Percentiles rank a stretch among this genome's conserved stretches.
Evolutionary conservation across 2,329 filamentous ascomycete genomes (phyloP).

Genomic region (Paecilomyces niveus): DNA sequence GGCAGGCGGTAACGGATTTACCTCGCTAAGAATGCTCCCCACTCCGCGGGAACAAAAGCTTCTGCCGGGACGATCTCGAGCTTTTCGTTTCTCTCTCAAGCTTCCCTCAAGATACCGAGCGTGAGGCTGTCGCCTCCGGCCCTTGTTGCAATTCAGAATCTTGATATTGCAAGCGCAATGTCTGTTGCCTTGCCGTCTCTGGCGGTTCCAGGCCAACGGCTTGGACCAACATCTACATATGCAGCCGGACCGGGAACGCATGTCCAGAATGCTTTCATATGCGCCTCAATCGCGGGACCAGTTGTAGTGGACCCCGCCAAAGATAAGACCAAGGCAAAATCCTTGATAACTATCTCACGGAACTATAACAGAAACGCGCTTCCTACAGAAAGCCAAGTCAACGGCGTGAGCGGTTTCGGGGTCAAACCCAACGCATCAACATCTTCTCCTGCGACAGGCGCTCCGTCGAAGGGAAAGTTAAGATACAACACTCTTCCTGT

Average conservation of each 20-base stretch:
- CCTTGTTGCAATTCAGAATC: neutral
- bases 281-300: conserved; percentile 73
- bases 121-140: neutral
- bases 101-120: neutral
- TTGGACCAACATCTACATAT: conserved; percentile 63
- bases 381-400: neutral
- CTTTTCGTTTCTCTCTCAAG: neutral
- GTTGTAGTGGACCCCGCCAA: conserved; percentile 49
- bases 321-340: conserved; percentile 22
- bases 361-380: conserved; percentile 8
- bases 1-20: neutral
- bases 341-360: conserved; percentile 34
- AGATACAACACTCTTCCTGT: conserved; percentile 71
- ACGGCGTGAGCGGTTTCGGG: neutral
- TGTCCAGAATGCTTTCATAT: conserved; percentile 65
- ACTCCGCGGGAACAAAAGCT: conserved; percentile 4
- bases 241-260: conserved; percentile 77
- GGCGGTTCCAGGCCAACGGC: conserved; percentile 73
- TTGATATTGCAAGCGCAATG: conserved; percentile 11
- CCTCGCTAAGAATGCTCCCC: conserved; percentile 9
- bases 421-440: neutral
- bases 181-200: conserved; percentile 35
- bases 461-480: conserved; percentile 21
- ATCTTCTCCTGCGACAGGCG: conserved; percentile 1
- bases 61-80: neutral